phyloP scores from a whole-genome alignment of 306 rosid genomes.

The Cucurbita argyrosperma region DNA sequence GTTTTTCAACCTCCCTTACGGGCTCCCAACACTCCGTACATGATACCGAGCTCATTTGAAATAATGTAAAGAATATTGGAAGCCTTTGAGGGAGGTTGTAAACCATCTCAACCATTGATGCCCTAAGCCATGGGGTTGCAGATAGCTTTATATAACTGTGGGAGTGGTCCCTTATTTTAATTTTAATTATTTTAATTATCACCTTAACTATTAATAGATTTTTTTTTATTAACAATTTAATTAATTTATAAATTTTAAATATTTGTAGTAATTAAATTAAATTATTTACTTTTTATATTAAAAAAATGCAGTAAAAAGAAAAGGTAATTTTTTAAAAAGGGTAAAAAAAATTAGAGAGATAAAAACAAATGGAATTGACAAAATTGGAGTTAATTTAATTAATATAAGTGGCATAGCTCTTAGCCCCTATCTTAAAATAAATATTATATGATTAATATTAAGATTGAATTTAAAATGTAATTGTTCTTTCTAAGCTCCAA shows the following conservation, averaged over 20 bases:
- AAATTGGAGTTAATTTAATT: background rate
- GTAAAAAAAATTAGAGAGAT: background rate
- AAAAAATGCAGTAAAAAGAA: no score
- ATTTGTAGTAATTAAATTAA: no score
- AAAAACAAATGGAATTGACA: background rate
- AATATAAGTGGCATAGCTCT: background rate
- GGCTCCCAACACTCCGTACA: conserved; percentile 8
- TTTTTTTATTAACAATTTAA: no score
- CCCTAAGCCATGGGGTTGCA: no score
- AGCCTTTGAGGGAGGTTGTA: conserved; percentile 21
- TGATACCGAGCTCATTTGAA: background rate
- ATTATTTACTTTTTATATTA: no score
- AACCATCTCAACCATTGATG: background rate
- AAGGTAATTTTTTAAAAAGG: no score
- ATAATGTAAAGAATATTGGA: conserved; percentile 14
- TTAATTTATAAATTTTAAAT: no score
- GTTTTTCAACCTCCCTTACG: background rate
- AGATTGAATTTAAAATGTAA: background rate
- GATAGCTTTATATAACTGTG: background rate
- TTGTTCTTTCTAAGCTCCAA: background rate
- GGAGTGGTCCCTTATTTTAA: background rate
- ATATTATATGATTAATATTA: background rate
- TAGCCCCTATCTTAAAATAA: background rate
- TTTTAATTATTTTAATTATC: no score
- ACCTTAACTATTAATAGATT: no score